phyloP scores from a whole-genome alignment of 177 flowering plant genomes.

The Tripterygium wilfordii region DNA sequence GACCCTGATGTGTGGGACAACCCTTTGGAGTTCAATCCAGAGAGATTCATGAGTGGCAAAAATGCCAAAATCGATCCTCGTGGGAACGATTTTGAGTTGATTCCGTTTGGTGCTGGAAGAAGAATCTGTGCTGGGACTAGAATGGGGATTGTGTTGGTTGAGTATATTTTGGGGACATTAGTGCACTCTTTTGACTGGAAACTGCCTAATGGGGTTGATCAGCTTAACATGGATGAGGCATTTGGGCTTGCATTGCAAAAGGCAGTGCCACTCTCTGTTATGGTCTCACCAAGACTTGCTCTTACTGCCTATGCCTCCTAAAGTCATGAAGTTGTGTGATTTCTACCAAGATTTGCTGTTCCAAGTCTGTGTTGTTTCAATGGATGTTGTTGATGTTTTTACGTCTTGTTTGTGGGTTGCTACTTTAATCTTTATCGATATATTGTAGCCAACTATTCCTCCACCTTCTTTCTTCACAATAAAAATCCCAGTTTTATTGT shows the following conservation, averaged over 20 bases:
- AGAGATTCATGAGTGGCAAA: conserved; percentile 27
- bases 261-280: conserved; percentile 28
- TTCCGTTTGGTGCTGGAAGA: conserved; percentile 46
- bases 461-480: too few relatives aligned
- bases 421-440: too few relatives aligned
- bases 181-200: conserved; percentile 52
- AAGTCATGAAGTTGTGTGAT: not conserved
- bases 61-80: conserved; percentile 26
- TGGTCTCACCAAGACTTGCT: conserved; percentile 17
- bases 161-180: conserved; percentile 32
- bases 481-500: too few relatives aligned
- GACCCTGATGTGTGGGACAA: conserved; percentile 44
- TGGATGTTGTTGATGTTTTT: too few relatives aligned
- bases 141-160: conserved; percentile 38
- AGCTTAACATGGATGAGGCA: conserved; percentile 40
- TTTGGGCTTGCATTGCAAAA: conserved; percentile 42
- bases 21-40: conserved; percentile 32
- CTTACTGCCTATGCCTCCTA: conserved; percentile 7
- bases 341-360: too few relatives aligned
- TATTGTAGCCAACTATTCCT: too few relatives aligned
- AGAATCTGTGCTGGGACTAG: conserved; percentile 43
- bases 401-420: too few relatives aligned
- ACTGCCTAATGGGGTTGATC: conserved; percentile 18
- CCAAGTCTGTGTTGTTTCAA: too few relatives aligned
- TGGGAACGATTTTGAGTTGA: conserved; percentile 46